These are phyloP conservation scores for Talaromyces sp. DNA, from an alignment of 2,329 filamentous ascomycete genomes.

Conservation along the genomic window DNA sequence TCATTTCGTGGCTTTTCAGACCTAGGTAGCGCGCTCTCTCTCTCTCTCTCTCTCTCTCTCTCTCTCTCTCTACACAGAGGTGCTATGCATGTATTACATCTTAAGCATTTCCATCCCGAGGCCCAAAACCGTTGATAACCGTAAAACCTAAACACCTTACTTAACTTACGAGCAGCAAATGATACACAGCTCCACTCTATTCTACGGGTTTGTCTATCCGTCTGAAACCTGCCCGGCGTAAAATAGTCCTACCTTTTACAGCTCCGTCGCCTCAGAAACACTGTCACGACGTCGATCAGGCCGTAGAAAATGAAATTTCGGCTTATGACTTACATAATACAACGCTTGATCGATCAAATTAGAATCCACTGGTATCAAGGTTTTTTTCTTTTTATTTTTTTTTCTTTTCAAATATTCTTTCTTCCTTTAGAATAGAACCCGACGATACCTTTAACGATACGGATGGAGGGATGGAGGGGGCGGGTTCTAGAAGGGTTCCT, in stretches of 20 bases:
- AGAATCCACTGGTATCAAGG: not conserved
- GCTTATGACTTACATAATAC: not conserved
- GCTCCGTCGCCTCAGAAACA: not conserved
- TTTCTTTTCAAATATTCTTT: too few species aligned
- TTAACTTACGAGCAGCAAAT: not conserved
- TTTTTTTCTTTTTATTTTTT: too few species aligned
- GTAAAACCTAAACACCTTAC: not conserved
- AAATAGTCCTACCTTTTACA: not conserved
- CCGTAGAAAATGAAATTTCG: not conserved
- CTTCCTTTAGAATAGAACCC: not conserved
- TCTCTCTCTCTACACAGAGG: too few species aligned
- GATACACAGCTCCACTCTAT: not conserved
- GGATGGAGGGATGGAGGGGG: not conserved
- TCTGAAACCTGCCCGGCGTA: not conserved
- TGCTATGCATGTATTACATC: too few species aligned
- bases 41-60: too few species aligned
- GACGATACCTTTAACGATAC: not conserved
- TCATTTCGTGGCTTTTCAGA: not conserved
- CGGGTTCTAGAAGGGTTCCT: conserved; percentile 7
- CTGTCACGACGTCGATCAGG: not conserved
- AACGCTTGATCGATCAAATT: not conserved
- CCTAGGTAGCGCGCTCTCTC: too few species aligned
- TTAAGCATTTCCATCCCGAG: not conserved
- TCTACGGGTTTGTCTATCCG: not conserved
- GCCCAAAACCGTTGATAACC: not conserved